These are phyloP conservation scores for Wallacemonas sp. DNA, from an alignment of 208 protist species.

Conservation along the genomic window DNA sequence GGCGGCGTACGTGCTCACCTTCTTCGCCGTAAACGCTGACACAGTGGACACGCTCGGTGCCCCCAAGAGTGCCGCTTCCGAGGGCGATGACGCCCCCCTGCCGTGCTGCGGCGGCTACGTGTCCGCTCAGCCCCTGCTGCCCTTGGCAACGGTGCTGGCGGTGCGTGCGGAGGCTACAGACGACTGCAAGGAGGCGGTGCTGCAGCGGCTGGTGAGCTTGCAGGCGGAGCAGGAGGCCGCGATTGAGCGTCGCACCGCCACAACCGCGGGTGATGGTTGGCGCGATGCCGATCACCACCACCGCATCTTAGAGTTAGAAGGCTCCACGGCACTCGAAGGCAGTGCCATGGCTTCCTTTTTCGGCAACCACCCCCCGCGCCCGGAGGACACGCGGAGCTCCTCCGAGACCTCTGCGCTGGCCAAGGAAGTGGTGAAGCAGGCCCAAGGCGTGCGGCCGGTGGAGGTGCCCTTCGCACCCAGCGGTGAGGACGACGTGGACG, in stretches of 20 bases:
- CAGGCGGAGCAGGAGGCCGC: slow-evolving; percentile 66
- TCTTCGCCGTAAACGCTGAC: slow-evolving; percentile 60
- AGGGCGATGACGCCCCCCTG: slow-evolving; percentile 21
- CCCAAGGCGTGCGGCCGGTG: slow-evolving; percentile 20
- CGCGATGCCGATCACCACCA: neutral
- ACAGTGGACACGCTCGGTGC: slow-evolving; percentile 33
- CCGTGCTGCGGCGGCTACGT: slow-evolving; percentile 67
- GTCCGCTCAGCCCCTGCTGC: slow-evolving; percentile 67
- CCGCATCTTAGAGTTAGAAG: neutral
- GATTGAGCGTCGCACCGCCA: slow-evolving; percentile 11
- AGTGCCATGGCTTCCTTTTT: neutral
- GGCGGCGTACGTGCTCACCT: slow-evolving; percentile 63
- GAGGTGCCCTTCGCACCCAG: slow-evolving; percentile 21
- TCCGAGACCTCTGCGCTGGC: slow-evolving; percentile 14
- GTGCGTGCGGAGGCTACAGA: slow-evolving; percentile 35
- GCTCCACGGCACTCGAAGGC: neutral
- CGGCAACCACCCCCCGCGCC: neutral
- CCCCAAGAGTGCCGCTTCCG: neutral
- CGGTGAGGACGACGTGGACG: neutral
- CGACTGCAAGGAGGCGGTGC: slow-evolving; percentile 57
- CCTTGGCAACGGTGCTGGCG: slow-evolving; percentile 74
- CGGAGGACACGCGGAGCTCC: neutral
- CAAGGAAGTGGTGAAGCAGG: slow-evolving; percentile 29
- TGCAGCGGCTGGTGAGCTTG: slow-evolving; percentile 73
- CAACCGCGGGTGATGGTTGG: neutral